These are phyloP conservation scores for Mucor irregularis DNA, from an alignment of 371 early-diverging fungal genomes.

Conservation along the genomic window DNA sequence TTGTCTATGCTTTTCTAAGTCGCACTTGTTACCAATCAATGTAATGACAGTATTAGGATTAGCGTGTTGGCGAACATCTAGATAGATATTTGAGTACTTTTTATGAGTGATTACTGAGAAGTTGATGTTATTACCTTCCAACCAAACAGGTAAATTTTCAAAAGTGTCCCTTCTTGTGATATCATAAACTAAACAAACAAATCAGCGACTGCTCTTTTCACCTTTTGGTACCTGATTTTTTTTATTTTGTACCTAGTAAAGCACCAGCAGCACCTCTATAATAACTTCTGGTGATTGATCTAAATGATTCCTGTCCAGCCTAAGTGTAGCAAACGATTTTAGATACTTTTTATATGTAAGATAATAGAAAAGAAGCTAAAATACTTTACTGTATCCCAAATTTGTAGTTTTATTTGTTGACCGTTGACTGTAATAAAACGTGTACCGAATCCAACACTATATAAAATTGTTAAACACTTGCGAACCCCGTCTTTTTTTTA, in stretches of 20 bases:
- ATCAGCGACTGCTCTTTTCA: background rate
- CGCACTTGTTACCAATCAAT: constrained; percentile 95
- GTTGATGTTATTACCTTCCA: constrained; percentile 62
- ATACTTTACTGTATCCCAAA: constrained; percentile 97
- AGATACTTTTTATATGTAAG: no score
- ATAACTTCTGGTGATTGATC: constrained; percentile 95
- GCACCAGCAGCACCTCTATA: constrained; percentile 98
- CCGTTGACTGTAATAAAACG: constrained; percentile 78
- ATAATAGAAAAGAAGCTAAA: background rate
- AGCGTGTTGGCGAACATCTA: constrained; percentile 83
- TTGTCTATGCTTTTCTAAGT: constrained; percentile 80
- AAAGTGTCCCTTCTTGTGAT: constrained; percentile 85
- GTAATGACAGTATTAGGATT: constrained; percentile 90
- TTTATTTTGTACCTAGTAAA: constrained; percentile 55
- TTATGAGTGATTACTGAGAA: background rate
- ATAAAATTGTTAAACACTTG: background rate
- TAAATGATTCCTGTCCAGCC: constrained; percentile 96
- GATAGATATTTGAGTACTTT: background rate
- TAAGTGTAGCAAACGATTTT: constrained; percentile 8
- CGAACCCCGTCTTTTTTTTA: background rate
- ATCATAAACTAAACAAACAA: constrained; percentile 42
- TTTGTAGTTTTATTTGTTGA: constrained; percentile 92
- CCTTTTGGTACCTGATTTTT: constrained; percentile 7
- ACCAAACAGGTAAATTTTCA: constrained; percentile 89
- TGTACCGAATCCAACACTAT: constrained; percentile 83